These are phyloP conservation scores for Leccinum sublutescens DNA, from an alignment of 768 basidiomycete genomes.

Conservation along the genomic window DNA sequence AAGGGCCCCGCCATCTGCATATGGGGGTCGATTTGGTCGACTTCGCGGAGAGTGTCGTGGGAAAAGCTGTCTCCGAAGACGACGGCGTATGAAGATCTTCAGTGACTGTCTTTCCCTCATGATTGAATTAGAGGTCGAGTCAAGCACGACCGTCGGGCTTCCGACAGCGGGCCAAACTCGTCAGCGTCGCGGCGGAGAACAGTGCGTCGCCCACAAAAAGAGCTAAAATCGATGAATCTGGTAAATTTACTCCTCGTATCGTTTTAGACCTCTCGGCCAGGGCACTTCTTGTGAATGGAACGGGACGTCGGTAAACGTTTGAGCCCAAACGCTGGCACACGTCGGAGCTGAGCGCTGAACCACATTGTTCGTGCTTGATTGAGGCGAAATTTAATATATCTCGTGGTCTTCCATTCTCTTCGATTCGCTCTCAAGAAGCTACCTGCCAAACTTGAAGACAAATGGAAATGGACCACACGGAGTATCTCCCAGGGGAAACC, in stretches of 20 bases:
- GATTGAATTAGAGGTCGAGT: slow-evolving; percentile 4
- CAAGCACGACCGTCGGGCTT: background rate
- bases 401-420: slow-evolving; percentile 5
- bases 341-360: background rate
- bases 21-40: background rate
- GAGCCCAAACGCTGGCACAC: background rate
- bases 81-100: background rate
- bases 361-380: background rate
- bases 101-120: background rate
- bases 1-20: background rate
- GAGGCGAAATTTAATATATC: background rate
- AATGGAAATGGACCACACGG: slow-evolving; percentile 6
- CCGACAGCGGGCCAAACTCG: background rate
- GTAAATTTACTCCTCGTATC: slow-evolving; percentile 1
- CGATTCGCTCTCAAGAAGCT: slow-evolving; percentile 4
- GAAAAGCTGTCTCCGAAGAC: slow-evolving; percentile 19
- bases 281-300: slow-evolving; percentile 3
- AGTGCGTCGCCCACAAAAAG: background rate
- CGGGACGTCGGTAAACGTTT: background rate
- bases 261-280: no score
- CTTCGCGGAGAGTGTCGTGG: slow-evolving; percentile 11
- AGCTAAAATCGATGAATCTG: slow-evolving; percentile 12
- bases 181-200: slow-evolving; percentile 1
- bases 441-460: slow-evolving; percentile 10
- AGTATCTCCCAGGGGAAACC: slow-evolving; percentile 1